These are phyloP conservation scores for Endothia cerciana DNA, from an alignment of 2,329 filamentous ascomycete genomes.

Conservation along the genomic window DNA sequence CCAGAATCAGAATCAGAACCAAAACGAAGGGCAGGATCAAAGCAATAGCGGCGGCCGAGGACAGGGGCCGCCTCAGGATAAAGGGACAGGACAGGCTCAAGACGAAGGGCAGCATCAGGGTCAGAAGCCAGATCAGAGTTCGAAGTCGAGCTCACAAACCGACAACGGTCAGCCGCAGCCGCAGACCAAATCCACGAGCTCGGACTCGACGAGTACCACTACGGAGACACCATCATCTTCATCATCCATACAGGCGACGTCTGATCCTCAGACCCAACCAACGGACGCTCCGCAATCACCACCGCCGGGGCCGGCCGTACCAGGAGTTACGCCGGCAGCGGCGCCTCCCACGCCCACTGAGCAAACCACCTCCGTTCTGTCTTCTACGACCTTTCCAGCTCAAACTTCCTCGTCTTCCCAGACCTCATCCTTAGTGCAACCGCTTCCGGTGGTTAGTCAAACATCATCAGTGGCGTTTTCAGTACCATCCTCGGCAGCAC, in stretches of 20 bases:
- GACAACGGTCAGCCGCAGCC: constrained; percentile 1
- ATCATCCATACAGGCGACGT: neutral
- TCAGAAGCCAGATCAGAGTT: neutral
- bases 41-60: neutral
- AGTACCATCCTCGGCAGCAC: constrained; percentile 2
- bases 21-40: constrained; percentile 12
- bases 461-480: constrained; percentile 1
- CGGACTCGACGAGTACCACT: neutral
- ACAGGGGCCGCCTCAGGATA: neutral
- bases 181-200: neutral
- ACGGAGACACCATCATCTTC: neutral
- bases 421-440: neutral
- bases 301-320: neutral
- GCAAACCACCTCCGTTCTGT: constrained; percentile 1
- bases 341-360: neutral
- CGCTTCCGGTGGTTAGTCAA: neutral
- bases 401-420: neutral
- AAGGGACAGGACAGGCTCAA: constrained; percentile 11
- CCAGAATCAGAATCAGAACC: constrained; percentile 9
- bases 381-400: neutral
- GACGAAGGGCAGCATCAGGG: constrained; percentile 3
- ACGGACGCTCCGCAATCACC: neutral
- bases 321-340: neutral
- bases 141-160: neutral
- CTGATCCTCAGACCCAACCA: neutral